Conservation (phyloP, 2,329 filamentous ascomycete genomes). For the Cladosporium sp. region DNA sequence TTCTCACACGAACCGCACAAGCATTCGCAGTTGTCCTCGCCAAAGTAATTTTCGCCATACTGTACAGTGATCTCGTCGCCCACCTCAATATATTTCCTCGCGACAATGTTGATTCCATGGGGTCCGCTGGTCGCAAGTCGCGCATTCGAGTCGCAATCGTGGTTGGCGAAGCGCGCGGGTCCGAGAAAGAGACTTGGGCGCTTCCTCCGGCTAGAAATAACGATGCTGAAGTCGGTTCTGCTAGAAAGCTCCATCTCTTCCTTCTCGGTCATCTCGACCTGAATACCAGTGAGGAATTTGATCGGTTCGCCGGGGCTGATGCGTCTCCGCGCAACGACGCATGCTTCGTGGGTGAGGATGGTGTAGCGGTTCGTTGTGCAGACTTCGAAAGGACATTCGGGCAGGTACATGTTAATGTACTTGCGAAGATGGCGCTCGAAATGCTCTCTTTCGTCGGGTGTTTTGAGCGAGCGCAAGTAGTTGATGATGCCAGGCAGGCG, state of each 20-base stretch:
- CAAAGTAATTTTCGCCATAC: slow-evolving; percentile 96
- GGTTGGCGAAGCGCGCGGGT: slow-evolving; percentile 93
- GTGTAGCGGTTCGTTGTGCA: slow-evolving; percentile 93
- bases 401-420: slow-evolving; percentile 89
- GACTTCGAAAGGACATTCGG: slow-evolving; percentile 94
- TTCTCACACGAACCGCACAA: slow-evolving; percentile 86
- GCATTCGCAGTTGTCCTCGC: slow-evolving; percentile 91
- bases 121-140: slow-evolving; percentile 79
- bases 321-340: slow-evolving; percentile 75
- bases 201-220: slow-evolving; percentile 90
- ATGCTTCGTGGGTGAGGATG: slow-evolving; percentile 84
- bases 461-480: slow-evolving; percentile 65
- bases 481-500: slow-evolving; percentile 72
- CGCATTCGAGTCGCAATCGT: slow-evolving; percentile 93
- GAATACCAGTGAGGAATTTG: slow-evolving; percentile 87
- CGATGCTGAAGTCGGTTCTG: slow-evolving; percentile 94
- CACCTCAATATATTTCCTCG: slow-evolving; percentile 75
- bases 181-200: slow-evolving; percentile 90
- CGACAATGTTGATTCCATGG: slow-evolving; percentile 88
- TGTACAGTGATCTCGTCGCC: slow-evolving; percentile 97
- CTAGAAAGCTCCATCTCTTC: slow-evolving; percentile 83
- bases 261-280: slow-evolving; percentile 88
- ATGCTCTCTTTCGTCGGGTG: slow-evolving; percentile 79
- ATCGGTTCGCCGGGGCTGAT: slow-evolving; percentile 83
- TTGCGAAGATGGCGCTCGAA: slow-evolving; percentile 83